Conservation (phyloP, 805 yeast genomes). For the Wickerhamiella azyma region DNA sequence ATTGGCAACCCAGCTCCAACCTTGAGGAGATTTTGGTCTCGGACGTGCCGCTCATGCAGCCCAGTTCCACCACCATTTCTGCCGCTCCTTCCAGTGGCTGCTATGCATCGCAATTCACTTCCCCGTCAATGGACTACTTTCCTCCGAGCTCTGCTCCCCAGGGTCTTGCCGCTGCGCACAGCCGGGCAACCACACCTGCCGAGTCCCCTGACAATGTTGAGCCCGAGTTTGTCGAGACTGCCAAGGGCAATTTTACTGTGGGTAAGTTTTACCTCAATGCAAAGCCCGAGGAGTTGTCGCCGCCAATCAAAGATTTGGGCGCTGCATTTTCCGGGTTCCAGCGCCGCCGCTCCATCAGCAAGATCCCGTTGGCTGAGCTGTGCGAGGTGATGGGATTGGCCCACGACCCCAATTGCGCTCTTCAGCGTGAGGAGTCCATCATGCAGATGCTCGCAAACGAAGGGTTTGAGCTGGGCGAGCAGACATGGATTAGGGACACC, state of each 20-base stretch:
- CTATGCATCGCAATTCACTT: too few species aligned
- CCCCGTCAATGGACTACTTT: too few species aligned
- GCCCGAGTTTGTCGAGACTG: background rate
- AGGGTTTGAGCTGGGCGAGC: constrained; percentile 60
- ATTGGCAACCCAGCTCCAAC: background rate
- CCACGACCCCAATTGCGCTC: constrained; percentile 27
- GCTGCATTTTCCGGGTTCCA: background rate
- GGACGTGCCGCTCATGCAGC: too few species aligned
- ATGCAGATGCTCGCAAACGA: constrained; percentile 33
- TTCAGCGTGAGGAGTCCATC: constrained; percentile 27
- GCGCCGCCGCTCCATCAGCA: constrained; percentile 23
- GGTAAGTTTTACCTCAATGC: background rate
- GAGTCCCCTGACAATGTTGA: background rate
- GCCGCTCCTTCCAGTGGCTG: too few species aligned
- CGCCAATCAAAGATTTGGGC: background rate
- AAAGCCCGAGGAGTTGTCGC: background rate
- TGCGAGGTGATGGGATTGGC: constrained; percentile 28
- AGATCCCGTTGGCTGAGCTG: constrained; percentile 28
- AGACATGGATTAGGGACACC: constrained; percentile 79
- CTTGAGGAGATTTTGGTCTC: too few species aligned
- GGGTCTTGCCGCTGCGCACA: background rate
- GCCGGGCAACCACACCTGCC: background rate
- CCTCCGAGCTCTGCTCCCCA: too few species aligned
- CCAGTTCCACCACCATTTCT: too few species aligned
- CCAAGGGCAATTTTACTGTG: background rate